These are phyloP conservation scores for Fusarium sp. DNA, from an alignment of 2,329 filamentous ascomycete species.

Conservation along the genomic window DNA sequence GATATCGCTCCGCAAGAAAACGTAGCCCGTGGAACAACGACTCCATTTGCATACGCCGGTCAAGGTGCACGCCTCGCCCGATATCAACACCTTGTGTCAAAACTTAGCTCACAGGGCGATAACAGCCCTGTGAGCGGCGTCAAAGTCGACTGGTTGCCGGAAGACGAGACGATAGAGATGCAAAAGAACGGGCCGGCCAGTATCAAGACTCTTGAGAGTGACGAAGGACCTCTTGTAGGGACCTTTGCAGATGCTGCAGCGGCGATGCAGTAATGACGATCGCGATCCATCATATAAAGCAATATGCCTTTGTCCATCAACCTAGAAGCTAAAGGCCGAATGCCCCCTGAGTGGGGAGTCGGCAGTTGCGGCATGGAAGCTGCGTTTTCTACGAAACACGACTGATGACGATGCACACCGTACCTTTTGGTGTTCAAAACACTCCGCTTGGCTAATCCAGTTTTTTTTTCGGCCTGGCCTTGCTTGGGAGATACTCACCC, in stretches of 20 bases:
- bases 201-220: conserved; percentile 54
- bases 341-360: conserved; percentile 2
- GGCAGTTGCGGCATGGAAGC: conserved; percentile 20
- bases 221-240: conserved; percentile 65
- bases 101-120: conserved; percentile 65
- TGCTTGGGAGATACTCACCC: conserved; percentile 14
- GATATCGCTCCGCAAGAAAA: conserved; percentile 71
- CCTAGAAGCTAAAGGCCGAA: conserved; percentile 7
- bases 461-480: conserved; percentile 3
- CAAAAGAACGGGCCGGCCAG: conserved; percentile 56
- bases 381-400: conserved; percentile 17
- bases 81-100: conserved; percentile 74
- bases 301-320: not conserved
- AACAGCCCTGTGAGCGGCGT: conserved; percentile 59
- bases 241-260: conserved; percentile 73
- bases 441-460: conserved; percentile 16
- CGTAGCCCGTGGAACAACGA: conserved; percentile 53
- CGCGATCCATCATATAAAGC: conserved; percentile 4
- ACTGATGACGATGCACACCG: conserved; percentile 18
- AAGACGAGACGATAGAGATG: conserved; percentile 65
- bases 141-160: conserved; percentile 69
- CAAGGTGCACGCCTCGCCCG: conserved; percentile 70
- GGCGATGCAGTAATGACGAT: conserved; percentile 59
- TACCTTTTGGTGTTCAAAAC: conserved; percentile 21
- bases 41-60: conserved; percentile 65